Base-by-base conservation (phyloP, 1,284 basidiomycete species). In the Leucoagaricus sp. region DNA sequence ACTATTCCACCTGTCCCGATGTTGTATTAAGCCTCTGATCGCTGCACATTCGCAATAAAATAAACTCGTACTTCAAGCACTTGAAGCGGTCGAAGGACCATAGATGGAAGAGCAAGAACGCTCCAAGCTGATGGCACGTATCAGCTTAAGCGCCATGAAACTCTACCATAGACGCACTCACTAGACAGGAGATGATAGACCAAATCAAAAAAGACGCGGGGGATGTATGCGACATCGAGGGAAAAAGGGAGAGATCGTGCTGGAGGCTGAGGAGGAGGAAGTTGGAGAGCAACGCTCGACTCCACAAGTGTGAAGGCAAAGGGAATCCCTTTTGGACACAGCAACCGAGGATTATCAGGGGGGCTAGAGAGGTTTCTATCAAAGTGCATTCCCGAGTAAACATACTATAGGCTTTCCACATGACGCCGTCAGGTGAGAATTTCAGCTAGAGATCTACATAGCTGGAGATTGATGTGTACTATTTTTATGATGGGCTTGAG, bases 51-150 rank as follows among this genome's bases (percentile, higher is more conserved):
- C 8, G n/a, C 1, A n/a, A 42, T 38, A 5, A 28, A 46, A 15
- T 19, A 13, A 19, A 25, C 15, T 31, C 49, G 42, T 61, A 88
- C 88, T 66, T 82, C 46, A 91, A 67, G 67, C 87, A 91, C 62
- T 79, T 82, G 74, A 91, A 91, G 50, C 80, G 77, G 67, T 91
- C 89, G 67, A 88, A 91, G 3, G 84, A 85, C 86, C 87, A 91
- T 40, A 91, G 70, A 66, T 91, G 89, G 63, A 81, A 87, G 2
- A 89, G 23, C 4, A 90, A 74, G 67, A 91, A 90, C 4, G 64
- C 60, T 3, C 79, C 80, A 4, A 89, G 72, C 88, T 91, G 17
- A 17, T 28, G 17, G 55, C 34, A 53, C 49, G 9, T 23, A 4
- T 17, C 9, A 17, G 6, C 7, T 26, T 49, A 25, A 48, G 49